Evolutionary conservation across 1,139 yeast species (phyloP).

Genomic region (Saccharomycopsis phalli): DNA sequence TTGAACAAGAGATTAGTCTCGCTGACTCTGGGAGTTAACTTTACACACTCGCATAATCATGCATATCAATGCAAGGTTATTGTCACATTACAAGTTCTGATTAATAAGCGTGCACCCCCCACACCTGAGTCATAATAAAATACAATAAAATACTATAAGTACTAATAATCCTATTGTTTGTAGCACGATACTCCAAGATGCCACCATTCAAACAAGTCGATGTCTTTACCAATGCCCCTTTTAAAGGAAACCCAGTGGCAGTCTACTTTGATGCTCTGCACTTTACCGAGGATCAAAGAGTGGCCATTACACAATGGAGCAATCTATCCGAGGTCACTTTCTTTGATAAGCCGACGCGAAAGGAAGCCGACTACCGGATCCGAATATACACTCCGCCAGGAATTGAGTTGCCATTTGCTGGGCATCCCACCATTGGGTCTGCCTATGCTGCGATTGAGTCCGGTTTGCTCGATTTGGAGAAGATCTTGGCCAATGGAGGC

Average conservation of each 20-base stretch:
- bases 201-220: slow-evolving; percentile 40
- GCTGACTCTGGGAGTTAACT: not conserved
- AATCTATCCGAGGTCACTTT: slow-evolving; percentile 50
- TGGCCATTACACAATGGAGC: slow-evolving; percentile 44
- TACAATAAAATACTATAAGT: too few species aligned
- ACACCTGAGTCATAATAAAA: too few species aligned
- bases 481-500: slow-evolving; percentile 24
- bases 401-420: slow-evolving; percentile 47
- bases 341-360: slow-evolving; percentile 31
- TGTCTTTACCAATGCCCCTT: slow-evolving; percentile 37
- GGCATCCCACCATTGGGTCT: slow-evolving; percentile 52
- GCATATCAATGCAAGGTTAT: too few species aligned
- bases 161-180: too few species aligned
- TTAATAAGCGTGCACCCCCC: too few species aligned
- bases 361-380: slow-evolving; percentile 36
- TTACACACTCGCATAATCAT: not conserved
- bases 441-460: slow-evolving; percentile 36
- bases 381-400: slow-evolving; percentile 38
- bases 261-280: slow-evolving; percentile 35
- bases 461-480: slow-evolving; percentile 23
- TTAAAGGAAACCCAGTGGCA: slow-evolving; percentile 49
- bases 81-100: too few species aligned
- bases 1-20: not conserved
- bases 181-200: too few species aligned
- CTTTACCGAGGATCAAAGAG: slow-evolving; percentile 32